phyloP scores from a whole-genome alignment of 768 basidiomycete genomes.

The Leccinum variicolor region DNA sequence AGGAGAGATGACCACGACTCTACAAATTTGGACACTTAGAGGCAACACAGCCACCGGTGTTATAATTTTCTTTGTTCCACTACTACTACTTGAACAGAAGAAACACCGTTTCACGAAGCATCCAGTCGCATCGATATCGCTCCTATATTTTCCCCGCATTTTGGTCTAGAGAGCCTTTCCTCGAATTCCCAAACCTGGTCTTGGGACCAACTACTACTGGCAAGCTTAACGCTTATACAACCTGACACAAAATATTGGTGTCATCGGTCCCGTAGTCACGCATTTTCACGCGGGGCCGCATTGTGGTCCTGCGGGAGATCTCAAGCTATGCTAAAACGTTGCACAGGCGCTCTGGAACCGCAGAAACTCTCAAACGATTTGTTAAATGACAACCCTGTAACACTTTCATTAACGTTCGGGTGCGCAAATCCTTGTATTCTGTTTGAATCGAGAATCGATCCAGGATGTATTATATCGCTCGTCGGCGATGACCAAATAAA shows the following conservation, averaged over 20 bases:
- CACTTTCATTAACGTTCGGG: background rate
- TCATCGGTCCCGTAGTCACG: background rate
- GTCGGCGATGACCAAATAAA: background rate
- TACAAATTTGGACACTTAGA: slow-evolving; percentile 15
- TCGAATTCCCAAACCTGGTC: background rate
- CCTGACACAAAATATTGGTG: background rate
- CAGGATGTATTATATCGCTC: background rate
- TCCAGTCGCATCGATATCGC: background rate
- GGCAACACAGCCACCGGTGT: slow-evolving; percentile 21
- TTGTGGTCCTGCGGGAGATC: background rate
- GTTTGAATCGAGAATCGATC: background rate
- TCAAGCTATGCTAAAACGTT: background rate
- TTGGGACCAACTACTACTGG: background rate
- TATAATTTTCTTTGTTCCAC: too few species aligned
- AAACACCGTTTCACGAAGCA: background rate
- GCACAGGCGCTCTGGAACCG: background rate
- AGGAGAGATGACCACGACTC: slow-evolving; percentile 1
- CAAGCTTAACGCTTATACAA: background rate
- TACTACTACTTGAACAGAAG: background rate
- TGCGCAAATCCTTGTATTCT: background rate
- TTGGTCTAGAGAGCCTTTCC: background rate
- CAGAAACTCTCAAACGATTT: background rate
- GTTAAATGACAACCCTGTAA: background rate
- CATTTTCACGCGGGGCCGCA: background rate
- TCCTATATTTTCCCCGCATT: background rate